Conservation (phyloP, 2,329 filamentous ascomycete species). For the Alternaria gansuensis region DNA sequence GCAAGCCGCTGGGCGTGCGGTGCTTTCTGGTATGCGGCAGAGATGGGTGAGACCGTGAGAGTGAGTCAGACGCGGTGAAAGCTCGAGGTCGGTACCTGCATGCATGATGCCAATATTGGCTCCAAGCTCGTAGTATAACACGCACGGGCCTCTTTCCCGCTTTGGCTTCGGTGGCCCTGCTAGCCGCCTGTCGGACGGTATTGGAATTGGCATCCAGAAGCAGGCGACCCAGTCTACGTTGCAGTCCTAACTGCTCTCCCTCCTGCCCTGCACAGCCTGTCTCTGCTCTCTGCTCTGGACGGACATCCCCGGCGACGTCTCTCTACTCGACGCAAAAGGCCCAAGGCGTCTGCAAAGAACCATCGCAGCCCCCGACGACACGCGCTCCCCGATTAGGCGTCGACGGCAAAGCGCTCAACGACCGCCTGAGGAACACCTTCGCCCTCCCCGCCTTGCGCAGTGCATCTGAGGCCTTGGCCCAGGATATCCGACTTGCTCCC, state of each 20-base stretch:
- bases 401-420: slow-evolving; percentile 26
- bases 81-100: slow-evolving; percentile 22
- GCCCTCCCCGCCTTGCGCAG: slow-evolving; percentile 15
- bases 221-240: slow-evolving; percentile 10
- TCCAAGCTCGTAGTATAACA: slow-evolving; percentile 9
- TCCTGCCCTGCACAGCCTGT: neutral
- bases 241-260: neutral
- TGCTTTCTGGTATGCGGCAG: neutral
- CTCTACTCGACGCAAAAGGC: neutral
- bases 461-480: slow-evolving; percentile 35
- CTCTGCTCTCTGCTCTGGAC: neutral
- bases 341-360: slow-evolving; percentile 9
- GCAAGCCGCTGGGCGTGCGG: neutral
- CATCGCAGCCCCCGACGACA: slow-evolving; percentile 17
- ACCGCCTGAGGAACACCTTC: slow-evolving; percentile 18
- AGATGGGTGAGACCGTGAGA: neutral
- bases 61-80: neutral
- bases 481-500: slow-evolving; percentile 26
- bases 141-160: slow-evolving; percentile 22
- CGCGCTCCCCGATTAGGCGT: slow-evolving; percentile 21
- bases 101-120: slow-evolving; percentile 26
- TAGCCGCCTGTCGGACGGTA: slow-evolving; percentile 24
- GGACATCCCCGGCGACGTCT: neutral
- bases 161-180: slow-evolving; percentile 23
- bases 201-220: slow-evolving; percentile 17